Percentiles rank a stretch among this genome's conserved stretches.
Conservation (phyloP, 352 stramenopile species). For the Saprolegnia parasitica region DNA sequence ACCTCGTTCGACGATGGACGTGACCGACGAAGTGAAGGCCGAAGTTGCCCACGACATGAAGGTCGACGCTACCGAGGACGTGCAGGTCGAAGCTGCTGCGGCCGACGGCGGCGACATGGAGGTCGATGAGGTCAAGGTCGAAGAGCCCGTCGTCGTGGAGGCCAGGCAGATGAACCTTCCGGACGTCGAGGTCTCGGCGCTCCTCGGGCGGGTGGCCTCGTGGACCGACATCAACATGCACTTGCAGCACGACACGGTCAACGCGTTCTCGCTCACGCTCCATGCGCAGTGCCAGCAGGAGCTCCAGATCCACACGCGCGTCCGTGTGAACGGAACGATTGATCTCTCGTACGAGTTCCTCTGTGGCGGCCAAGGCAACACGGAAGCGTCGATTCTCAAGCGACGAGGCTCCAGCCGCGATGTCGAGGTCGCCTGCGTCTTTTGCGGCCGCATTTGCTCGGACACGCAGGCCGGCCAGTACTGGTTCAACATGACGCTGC, state of each 20-base stretch:
- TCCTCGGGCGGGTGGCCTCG: slow-evolving; percentile 13
- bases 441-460: slow-evolving; percentile 65
- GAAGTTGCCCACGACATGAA: neutral
- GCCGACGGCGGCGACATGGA: slow-evolving; percentile 4
- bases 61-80: neutral
- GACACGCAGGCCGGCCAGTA: slow-evolving; percentile 57
- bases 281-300: slow-evolving; percentile 25
- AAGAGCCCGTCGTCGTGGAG: slow-evolving; percentile 9
- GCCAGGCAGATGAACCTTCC: slow-evolving; percentile 9
- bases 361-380: slow-evolving; percentile 25
- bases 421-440: slow-evolving; percentile 52
- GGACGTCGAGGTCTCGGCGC: slow-evolving; percentile 15
- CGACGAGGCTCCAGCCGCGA: slow-evolving; percentile 37
- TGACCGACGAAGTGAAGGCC: neutral
- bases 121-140: slow-evolving; percentile 14
- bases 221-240: slow-evolving; percentile 16
- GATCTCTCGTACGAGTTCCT: slow-evolving; percentile 23
- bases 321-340: neutral
- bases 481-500: slow-evolving; percentile 39
- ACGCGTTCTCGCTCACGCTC: slow-evolving; percentile 21
- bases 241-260: slow-evolving; percentile 20
- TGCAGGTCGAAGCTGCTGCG: slow-evolving; percentile 1
- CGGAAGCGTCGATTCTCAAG: slow-evolving; percentile 27
- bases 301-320: slow-evolving; percentile 20
- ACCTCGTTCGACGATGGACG: neutral